phyloP scores from a whole-genome alignment of 1,284 basidiomycete species.

The Pseudozyma flocculosa region DNA sequence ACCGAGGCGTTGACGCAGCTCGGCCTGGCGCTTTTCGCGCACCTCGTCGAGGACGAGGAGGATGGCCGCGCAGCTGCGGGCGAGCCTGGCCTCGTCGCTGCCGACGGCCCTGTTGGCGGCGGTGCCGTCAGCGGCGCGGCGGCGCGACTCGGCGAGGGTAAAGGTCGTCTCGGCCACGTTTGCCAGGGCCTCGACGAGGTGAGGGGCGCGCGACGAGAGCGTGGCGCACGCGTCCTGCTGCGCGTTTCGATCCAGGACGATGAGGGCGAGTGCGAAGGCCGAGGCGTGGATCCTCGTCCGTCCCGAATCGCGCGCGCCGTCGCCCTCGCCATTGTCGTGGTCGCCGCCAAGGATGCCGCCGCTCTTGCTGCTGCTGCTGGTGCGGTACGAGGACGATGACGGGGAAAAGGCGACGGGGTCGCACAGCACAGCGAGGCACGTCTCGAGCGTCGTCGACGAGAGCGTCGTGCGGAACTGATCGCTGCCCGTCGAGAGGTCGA shows the following conservation, averaged over 20 bases:
- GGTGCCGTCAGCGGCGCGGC: neutral
- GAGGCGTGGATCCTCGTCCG: slow-evolving; percentile 3
- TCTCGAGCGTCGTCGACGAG: neutral
- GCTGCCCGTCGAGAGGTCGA: neutral
- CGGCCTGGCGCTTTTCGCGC: neutral
- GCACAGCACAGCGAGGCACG: neutral
- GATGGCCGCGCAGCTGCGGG: neutral
- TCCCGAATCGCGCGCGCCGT: too few species aligned
- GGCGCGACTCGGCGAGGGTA: neutral
- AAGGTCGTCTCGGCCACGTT: neutral
- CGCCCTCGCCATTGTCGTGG: slow-evolving; percentile 53
- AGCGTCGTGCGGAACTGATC: neutral
- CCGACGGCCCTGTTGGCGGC: too few species aligned
- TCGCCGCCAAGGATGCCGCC: slow-evolving; percentile 45
- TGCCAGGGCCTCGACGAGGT: too few species aligned
- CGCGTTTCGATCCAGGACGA: slow-evolving; percentile 5
- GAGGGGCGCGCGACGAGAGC: too few species aligned
- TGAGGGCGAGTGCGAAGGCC: slow-evolving; percentile 4
- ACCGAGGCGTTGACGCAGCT: neutral
- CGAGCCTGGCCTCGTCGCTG: neutral
- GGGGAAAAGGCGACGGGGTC: neutral
- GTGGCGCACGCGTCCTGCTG: too few species aligned
- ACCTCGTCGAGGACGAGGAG: neutral
- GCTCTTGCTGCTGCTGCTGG: too few species aligned
- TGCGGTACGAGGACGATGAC: too few species aligned